Evolutionary conservation across 1,139 yeast species (phyloP), one percentile per base, ranked within the genome.

Genomic region (Groenewaldozyma sp.): DNA sequence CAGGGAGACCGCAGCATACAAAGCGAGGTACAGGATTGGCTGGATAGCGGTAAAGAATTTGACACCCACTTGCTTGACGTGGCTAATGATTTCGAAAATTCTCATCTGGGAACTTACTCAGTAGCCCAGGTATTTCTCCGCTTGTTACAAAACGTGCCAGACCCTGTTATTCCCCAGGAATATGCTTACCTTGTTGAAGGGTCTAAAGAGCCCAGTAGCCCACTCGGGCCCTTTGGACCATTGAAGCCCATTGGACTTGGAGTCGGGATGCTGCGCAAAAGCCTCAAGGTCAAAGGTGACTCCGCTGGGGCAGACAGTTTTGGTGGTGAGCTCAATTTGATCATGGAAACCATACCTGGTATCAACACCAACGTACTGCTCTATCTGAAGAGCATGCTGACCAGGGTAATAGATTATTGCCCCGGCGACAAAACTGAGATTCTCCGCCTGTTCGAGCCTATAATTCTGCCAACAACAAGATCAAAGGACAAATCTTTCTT

Each of bases 351-450:
- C 9, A 48, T 67, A 19, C 35, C 70, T 3, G 55, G 67, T 1
- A 50, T 62, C 26, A 59, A 67, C 28, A 65, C 66, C 31, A 68
- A 67, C 40, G 64, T 66, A 4, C 47, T 68, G 41, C 57, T 67
- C 17, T 68, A 64, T 39, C 31, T 68, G 19, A 50, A 58, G 10
- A 60, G 65, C 11, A 67, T 67, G 46, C 44, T 67, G 34, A 53
- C 62, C 21, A 43, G 55, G 9, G 59, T 64, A 36, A 44, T 55
- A 14, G 56, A 53, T 2, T 47, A 45, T 4, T 65, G 63, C 40
- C 41, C 49, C 37, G 38, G 45, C 22, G 47, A 45, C 14, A 35
- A 41, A 17, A 36, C 39, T 22, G 28, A 33, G 32, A 27, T 47
- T 13, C 36, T 53, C 38, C 49, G 45, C n/a, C 40, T 53, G 19